phyloP scores from a whole-genome alignment of 2,329 filamentous ascomycete genomes.

The Aspergillus amoenus region DNA sequence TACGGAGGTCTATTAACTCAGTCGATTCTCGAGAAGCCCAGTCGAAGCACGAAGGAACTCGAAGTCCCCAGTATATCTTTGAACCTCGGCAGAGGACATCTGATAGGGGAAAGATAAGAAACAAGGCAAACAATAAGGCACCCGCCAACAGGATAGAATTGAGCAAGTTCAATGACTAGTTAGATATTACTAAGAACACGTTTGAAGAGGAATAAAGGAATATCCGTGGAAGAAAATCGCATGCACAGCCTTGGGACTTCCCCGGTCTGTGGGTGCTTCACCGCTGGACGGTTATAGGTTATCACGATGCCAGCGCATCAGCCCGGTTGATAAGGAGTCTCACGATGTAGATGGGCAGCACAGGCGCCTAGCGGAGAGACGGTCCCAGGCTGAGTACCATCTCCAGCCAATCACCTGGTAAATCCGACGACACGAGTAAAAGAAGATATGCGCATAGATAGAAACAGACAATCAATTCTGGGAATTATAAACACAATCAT shows the following conservation, averaged over 20 bases:
- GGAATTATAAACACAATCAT: constrained; percentile 14
- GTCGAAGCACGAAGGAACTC: no score
- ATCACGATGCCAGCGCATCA: not conserved
- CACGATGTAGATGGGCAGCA: not conserved
- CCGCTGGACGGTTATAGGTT: not conserved
- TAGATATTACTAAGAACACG: not conserved
- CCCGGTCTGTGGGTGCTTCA: not conserved
- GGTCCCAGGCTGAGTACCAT: no score
- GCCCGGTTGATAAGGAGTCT: not conserved
- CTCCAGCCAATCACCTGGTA: not conserved
- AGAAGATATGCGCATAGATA: not conserved
- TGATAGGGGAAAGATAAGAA: constrained; percentile 11
- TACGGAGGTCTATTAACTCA: no score
- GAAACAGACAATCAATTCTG: not conserved
- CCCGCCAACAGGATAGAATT: no score
- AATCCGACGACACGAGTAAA: no score
- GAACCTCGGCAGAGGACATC: not conserved
- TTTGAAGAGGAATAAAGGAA: not conserved
- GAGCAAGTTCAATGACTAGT: not conserved
- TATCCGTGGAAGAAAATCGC: not conserved
- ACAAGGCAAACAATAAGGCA: no score
- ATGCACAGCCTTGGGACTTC: not conserved
- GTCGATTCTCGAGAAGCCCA: no score
- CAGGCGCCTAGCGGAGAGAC: no score
- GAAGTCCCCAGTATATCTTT: no score